phyloP scores from a whole-genome alignment of 352 stramenopile species.

The Saprolegnia diclina region DNA sequence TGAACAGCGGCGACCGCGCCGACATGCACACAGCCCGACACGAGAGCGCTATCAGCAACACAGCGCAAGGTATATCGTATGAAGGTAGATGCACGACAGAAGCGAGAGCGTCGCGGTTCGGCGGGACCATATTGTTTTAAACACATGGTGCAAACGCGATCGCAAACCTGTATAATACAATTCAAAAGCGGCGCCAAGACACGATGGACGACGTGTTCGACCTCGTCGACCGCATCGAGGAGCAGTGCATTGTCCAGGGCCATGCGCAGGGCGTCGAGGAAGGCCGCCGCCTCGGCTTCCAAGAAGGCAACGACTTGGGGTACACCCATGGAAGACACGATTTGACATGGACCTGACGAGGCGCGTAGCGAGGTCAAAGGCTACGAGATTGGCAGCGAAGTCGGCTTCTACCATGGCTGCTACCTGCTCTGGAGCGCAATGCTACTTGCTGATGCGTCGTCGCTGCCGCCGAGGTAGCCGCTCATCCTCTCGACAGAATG shows the following conservation, averaged over 20 bases:
- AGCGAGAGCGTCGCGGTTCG: no score
- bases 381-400: conserved; percentile 71
- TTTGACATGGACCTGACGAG: not conserved
- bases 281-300: conserved; percentile 61
- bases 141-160: not conserved
- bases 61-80: no score
- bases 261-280: conserved; percentile 61
- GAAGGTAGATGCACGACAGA: not conserved
- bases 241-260: conserved; percentile 49
- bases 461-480: conserved; percentile 13
- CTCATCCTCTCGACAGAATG: not conserved
- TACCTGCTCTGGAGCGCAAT: conserved; percentile 62
- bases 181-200: not conserved
- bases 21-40: no score
- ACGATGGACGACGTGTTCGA: conserved; percentile 16
- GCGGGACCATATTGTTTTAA: no score
- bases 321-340: conserved; percentile 6
- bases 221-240: conserved; percentile 30
- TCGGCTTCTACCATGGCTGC: conserved; percentile 79
- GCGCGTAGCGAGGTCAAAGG: conserved; percentile 57
- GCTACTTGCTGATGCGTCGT: conserved; percentile 35
- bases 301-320: conserved; percentile 1
- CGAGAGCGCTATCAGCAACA: no score
- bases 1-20: no score
- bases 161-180: not conserved